These are phyloP conservation scores for Tetrahymena borealis DNA, from an alignment of 73 alveolate genomes.

Conservation along the genomic window DNA sequence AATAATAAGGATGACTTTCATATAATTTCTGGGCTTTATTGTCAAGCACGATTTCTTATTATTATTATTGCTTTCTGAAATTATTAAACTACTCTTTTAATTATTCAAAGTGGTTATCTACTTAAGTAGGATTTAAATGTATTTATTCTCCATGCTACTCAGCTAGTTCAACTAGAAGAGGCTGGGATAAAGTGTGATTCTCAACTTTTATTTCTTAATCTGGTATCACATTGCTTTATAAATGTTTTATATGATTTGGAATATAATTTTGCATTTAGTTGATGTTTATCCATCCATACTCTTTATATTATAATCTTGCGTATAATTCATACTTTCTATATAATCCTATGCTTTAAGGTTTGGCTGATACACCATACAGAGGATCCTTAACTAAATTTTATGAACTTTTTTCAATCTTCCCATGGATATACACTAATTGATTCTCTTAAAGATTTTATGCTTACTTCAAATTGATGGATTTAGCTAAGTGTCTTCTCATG, in stretches of 20 bases:
- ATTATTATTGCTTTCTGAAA: not conserved
- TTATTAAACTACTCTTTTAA: not conserved
- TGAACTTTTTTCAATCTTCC: too few species aligned
- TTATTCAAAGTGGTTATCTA: not conserved
- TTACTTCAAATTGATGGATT: not conserved
- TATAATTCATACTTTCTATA: not conserved
- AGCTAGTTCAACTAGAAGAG: not conserved
- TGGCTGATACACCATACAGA: not conserved
- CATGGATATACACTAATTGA: too few species aligned
- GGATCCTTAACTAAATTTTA: not conserved
- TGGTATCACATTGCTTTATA: not conserved
- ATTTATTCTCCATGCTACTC: not conserved
- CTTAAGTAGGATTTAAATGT: not conserved
- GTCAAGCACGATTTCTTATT: not conserved
- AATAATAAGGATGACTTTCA: not conserved
- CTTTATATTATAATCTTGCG: not conserved
- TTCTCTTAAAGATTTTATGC: too few species aligned
- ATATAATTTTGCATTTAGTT: not conserved
- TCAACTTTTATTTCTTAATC: not conserved
- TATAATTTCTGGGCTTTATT: not conserved
- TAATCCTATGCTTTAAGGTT: not conserved
- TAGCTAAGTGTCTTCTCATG: not conserved
- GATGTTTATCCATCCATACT: not conserved
- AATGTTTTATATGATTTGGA: not conserved
- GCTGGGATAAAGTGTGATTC: not conserved